Conservation (phyloP, 1,139 yeast species). For the Meyerozyma elateridarum region DNA sequence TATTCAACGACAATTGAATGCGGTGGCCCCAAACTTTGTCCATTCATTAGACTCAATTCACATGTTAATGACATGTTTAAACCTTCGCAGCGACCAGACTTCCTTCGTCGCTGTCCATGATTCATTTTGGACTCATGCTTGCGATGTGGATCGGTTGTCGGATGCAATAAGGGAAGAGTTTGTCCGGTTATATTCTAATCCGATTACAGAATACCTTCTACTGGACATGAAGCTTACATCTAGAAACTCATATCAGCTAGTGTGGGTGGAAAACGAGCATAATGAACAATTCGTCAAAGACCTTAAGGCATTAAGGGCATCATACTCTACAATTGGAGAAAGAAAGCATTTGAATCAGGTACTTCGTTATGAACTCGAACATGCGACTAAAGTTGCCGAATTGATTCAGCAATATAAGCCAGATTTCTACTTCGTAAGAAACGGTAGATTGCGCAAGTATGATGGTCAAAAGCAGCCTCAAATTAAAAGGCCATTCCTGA, state of each 20-base stretch:
- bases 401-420: slow-evolving; percentile 21
- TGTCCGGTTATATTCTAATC: slow-evolving; percentile 28
- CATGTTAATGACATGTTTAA: slow-evolving; percentile 32
- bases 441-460: slow-evolving; percentile 5
- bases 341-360: slow-evolving; percentile 12
- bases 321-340: slow-evolving; percentile 10
- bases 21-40: slow-evolving; percentile 42
- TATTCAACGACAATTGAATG: slow-evolving; percentile 30
- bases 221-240: slow-evolving; percentile 24
- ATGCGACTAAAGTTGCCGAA: slow-evolving; percentile 6
- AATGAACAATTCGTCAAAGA: slow-evolving; percentile 17
- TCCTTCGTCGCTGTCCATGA: slow-evolving; percentile 42
- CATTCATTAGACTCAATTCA: slow-evolving; percentile 43
- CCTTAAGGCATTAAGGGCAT: slow-evolving; percentile 13
- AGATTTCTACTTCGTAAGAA: slow-evolving; percentile 14
- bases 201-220: slow-evolving; percentile 22
- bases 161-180: slow-evolving; percentile 29
- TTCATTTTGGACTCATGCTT: slow-evolving; percentile 42
- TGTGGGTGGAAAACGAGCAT: slow-evolving; percentile 24
- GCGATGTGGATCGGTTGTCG: slow-evolving; percentile 25
- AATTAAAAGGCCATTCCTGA: neutral
- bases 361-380: slow-evolving; percentile 9
- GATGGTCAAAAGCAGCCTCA: no score
- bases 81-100: slow-evolving; percentile 16
- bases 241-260: slow-evolving; percentile 28